phyloP scores from a whole-genome alignment of 371 early-diverging fungal species.

The Blakeslea trispora region DNA sequence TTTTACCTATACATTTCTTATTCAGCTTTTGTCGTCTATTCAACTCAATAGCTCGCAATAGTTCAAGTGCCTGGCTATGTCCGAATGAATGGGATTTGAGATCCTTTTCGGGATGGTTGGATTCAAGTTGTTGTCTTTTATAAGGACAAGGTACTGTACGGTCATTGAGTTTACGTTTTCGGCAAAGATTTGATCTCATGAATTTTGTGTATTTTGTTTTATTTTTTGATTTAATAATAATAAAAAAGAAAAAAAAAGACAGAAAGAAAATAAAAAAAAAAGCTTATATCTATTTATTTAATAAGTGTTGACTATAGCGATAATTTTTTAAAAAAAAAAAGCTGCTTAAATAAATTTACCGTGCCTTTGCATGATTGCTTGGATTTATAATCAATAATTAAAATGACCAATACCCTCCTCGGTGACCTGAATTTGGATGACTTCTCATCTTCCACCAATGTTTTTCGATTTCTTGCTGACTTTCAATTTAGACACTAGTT shows the following conservation, averaged over 20 bases:
- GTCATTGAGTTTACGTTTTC: slow-evolving; percentile 8
- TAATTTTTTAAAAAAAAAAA: background rate
- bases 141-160: slow-evolving; percentile 19
- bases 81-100: slow-evolving; percentile 21
- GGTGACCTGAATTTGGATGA: no score
- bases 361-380: slow-evolving; percentile 10
- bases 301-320: background rate
- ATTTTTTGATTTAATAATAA: no score
- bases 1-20: slow-evolving; percentile 40
- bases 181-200: slow-evolving; percentile 8
- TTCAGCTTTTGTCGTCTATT: slow-evolving; percentile 31
- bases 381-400: slow-evolving; percentile 9
- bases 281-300: background rate
- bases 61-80: slow-evolving; percentile 34
- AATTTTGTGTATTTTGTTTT: slow-evolving; percentile 7
- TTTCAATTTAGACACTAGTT: no score
- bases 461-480: no score
- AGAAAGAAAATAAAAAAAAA: background rate
- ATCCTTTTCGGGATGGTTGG: slow-evolving; percentile 16
- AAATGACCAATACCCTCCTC: no score
- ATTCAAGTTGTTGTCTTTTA: slow-evolving; percentile 17
- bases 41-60: slow-evolving; percentile 42
- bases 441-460: no score
- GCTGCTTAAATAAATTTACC: slow-evolving; percentile 2
- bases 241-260: background rate